Conservation (phyloP, 2,329 filamentous ascomycete genomes). For the Torrubiellomyces zombiae region DNA sequence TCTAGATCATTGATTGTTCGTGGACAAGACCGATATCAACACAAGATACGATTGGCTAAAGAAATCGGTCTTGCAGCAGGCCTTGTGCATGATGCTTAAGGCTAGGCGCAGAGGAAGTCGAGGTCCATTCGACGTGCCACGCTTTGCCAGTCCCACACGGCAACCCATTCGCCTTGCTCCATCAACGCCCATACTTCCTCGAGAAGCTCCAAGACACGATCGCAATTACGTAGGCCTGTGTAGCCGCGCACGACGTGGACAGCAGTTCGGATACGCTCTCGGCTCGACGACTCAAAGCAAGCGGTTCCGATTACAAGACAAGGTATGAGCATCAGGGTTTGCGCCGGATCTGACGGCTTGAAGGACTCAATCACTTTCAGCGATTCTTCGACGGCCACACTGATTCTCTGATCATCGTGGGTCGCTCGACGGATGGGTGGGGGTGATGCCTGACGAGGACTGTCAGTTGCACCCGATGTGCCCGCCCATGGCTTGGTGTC, state of each 20-base stretch:
- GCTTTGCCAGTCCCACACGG: constrained; percentile 48
- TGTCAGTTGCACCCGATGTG: constrained; percentile 7
- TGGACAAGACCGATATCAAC: background rate
- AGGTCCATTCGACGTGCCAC: constrained; percentile 35
- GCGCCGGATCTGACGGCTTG: constrained; percentile 37
- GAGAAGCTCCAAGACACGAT: constrained; percentile 34
- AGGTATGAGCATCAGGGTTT: constrained; percentile 43
- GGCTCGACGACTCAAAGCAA: constrained; percentile 35
- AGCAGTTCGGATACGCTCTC: constrained; percentile 32
- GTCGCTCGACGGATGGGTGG: constrained; percentile 28
- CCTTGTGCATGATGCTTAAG: too few relatives aligned
- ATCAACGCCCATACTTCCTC: constrained; percentile 44
- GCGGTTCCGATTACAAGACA: constrained; percentile 45
- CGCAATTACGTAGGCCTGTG: constrained; percentile 41
- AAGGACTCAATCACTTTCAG: constrained; percentile 37
- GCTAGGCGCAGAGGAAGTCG: constrained; percentile 36
- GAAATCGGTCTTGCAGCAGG: too few relatives aligned
- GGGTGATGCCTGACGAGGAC: constrained; percentile 19
- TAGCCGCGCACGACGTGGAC: constrained; percentile 37
- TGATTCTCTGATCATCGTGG: constrained; percentile 34
- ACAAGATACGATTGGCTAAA: too few relatives aligned
- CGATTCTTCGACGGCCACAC: constrained; percentile 37
- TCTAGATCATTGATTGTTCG: too few relatives aligned
- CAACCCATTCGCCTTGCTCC: constrained; percentile 37
- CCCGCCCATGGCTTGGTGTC: constrained; percentile 9